These are phyloP conservation scores for Isochrysis galbana DNA, from an alignment of 78 protist genomes.

Conservation along the genomic window DNA sequence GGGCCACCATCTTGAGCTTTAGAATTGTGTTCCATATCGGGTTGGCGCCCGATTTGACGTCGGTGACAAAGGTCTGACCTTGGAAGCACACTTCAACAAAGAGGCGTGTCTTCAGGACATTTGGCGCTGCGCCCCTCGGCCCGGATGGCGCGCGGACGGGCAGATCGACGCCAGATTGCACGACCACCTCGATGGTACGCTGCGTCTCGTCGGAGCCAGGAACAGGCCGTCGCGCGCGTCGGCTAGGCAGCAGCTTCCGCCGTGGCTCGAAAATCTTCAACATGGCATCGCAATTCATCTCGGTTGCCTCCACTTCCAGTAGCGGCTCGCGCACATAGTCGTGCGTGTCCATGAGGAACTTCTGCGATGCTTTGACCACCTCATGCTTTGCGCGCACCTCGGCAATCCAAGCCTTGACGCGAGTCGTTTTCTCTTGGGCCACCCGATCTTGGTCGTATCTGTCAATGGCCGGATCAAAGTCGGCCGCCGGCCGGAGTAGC, in stretches of 20 bases:
- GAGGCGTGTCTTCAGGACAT: neutral
- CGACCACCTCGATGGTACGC: neutral
- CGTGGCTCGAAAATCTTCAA: neutral
- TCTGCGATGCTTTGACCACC: neutral
- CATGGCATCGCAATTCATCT: neutral
- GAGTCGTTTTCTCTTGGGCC: neutral
- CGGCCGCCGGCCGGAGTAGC: neutral
- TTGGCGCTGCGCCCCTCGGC: neutral
- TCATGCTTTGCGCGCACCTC: neutral
- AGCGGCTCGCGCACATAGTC: conserved; percentile 1
- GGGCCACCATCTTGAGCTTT: neutral
- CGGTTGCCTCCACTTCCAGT: neutral
- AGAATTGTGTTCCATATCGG: neutral
- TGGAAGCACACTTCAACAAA: neutral
- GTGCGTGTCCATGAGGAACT: neutral
- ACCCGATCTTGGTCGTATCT: neutral
- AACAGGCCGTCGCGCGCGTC: neutral
- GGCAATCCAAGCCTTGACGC: neutral
- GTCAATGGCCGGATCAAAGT: neutral
- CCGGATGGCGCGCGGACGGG: neutral
- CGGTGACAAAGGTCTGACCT: neutral
- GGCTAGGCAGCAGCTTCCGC: neutral
- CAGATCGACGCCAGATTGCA: neutral
- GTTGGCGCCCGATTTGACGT: neutral
- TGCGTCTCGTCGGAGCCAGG: neutral